phyloP scores from a whole-genome alignment of 2,329 filamentous ascomycete genomes.

The Penicillium sp. region DNA sequence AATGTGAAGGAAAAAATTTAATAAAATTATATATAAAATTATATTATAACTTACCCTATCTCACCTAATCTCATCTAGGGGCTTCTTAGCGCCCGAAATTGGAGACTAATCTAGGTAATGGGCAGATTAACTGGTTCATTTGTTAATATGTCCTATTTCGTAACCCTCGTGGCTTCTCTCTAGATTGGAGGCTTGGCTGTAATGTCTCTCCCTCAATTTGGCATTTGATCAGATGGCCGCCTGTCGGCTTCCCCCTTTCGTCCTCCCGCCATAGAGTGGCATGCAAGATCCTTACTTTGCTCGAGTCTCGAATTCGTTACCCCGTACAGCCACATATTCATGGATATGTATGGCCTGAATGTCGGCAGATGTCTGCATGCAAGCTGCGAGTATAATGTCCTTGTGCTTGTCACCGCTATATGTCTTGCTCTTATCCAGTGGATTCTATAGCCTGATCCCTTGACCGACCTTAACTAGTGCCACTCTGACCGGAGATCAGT shows the following conservation, averaged over 20 bases:
- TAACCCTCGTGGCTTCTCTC: conserved; percentile 1
- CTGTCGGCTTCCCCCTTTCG: conserved; percentile 21
- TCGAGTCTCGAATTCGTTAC: not conserved
- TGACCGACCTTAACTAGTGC: not conserved
- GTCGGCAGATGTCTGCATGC: not conserved
- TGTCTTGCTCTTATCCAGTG: not conserved
- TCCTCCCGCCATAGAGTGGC: conserved; percentile 13
- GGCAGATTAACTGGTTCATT: not conserved
- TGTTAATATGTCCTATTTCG: not conserved
- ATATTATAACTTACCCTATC: not conserved
- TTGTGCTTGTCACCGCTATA: conserved; percentile 8
- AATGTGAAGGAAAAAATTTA: too few species aligned
- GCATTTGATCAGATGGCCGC: conserved; percentile 14
- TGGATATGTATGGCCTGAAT: not conserved
- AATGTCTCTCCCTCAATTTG: conserved; percentile 3
- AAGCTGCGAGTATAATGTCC: not conserved
- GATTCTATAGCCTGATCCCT: not conserved
- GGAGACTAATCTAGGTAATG: not conserved
- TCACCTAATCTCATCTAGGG: conserved; percentile 1
- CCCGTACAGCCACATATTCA: not conserved
- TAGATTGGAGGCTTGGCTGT: not conserved
- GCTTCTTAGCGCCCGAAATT: conserved; percentile 7
- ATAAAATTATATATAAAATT: too few species aligned
- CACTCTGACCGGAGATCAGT: not conserved
- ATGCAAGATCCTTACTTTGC: conserved; percentile 5